Conservation (phyloP, 2,329 filamentous ascomycete species). For the Cercospora beticola region DNA sequence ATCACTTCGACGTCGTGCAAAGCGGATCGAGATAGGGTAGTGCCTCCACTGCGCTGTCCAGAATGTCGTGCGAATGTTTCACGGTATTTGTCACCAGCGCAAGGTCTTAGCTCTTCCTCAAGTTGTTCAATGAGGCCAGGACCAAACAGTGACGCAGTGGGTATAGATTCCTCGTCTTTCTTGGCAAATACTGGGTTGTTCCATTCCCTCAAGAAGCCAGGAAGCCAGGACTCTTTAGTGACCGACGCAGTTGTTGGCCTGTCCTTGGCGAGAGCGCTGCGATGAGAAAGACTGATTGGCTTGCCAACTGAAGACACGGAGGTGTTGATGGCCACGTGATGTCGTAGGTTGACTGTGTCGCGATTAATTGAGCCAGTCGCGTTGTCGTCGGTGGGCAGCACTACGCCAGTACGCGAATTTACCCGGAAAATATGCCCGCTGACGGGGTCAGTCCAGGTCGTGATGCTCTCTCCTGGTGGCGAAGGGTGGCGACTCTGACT, state of each 20-base stretch:
- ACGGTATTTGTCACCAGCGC: conserved; percentile 11
- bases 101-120: conserved; percentile 15
- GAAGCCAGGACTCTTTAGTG: conserved; percentile 54
- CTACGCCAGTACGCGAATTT: conserved; percentile 57
- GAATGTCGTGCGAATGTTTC: background rate
- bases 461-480: conserved; percentile 37
- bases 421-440: conserved; percentile 55
- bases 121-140: conserved; percentile 22
- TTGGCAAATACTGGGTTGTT: conserved; percentile 72
- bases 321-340: conserved; percentile 28
- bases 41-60: conserved; percentile 17
- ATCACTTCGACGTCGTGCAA: conserved; percentile 66
- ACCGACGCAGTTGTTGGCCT: background rate
- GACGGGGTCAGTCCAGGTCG: conserved; percentile 62
- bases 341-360: conserved; percentile 1
- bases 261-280: conserved; percentile 13
- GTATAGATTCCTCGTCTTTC: conserved; percentile 33
- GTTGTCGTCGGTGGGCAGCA: conserved; percentile 24
- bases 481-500: background rate
- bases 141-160: conserved; percentile 25
- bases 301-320: conserved; percentile 32
- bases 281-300: conserved; percentile 37
- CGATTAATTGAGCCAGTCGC: background rate
- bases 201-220: conserved; percentile 64
- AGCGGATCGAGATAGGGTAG: conserved; percentile 59